Evolutionary conservation across 768 basidiomycete genomes (phyloP).

Genomic region (Pulveroboletus frians): DNA sequence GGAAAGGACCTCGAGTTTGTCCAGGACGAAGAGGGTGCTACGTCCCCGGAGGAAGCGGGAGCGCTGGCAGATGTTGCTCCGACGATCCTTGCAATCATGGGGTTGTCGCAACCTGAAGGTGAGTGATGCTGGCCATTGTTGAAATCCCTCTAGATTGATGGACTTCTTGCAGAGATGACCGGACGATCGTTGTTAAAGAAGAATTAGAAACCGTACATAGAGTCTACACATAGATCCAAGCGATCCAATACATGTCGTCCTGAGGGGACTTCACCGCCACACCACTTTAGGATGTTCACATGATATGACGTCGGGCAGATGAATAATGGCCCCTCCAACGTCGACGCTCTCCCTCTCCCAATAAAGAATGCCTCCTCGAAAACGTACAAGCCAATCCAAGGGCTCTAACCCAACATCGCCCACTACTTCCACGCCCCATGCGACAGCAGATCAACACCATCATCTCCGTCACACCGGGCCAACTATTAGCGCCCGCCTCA

Average conservation of each 20-base stretch:
- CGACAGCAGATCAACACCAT: constrained; percentile 7
- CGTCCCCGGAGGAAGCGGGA: constrained; percentile 53
- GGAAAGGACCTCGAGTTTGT: constrained; percentile 55
- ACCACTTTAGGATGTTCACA: constrained; percentile 2
- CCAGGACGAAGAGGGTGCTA: constrained; percentile 45
- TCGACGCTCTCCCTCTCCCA: neutral
- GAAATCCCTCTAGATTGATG: neutral
- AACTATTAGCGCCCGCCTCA: constrained; percentile 6
- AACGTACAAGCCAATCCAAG: neutral
- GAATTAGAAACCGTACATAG: constrained; percentile 18
- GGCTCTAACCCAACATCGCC: too few species aligned
- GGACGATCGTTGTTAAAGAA: constrained; percentile 27
- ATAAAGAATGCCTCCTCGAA: constrained; percentile 12
- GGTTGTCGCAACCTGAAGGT: constrained; percentile 68
- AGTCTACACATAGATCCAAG: neutral
- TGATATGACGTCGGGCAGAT: constrained; percentile 17
- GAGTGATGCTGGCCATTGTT: constrained; percentile 10
- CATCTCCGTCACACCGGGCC: constrained; percentile 18
- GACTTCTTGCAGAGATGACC: constrained; percentile 21
- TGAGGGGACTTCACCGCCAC: too few species aligned
- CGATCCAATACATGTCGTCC: too few species aligned
- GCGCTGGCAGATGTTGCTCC: constrained; percentile 90
- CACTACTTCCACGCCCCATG: constrained; percentile 8
- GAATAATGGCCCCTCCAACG: neutral
- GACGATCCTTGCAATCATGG: constrained; percentile 76